These are phyloP conservation scores for Pseudonitzschia multistriata DNA, from an alignment of 108 stramenopile genomes.

Conservation along the genomic window DNA sequence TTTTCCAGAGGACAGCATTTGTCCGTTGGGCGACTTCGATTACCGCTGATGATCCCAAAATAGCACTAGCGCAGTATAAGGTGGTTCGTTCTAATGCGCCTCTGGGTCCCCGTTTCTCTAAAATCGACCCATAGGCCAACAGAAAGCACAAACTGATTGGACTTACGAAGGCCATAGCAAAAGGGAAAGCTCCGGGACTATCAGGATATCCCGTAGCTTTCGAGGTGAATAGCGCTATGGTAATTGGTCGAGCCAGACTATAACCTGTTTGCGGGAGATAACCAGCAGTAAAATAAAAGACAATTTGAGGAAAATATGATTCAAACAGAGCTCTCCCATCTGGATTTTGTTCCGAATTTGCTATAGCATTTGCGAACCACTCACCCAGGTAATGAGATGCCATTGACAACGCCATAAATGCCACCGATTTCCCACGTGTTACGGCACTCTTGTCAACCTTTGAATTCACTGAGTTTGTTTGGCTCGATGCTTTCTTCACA, in stretches of 20 bases:
- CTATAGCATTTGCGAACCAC: neutral
- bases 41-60: conserved; percentile 38
- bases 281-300: neutral
- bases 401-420: conserved; percentile 77
- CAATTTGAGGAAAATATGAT: neutral
- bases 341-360: neutral
- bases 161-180: conserved; percentile 75
- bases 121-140: conserved; percentile 47
- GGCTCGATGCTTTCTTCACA: neutral
- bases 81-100: conserved; percentile 59
- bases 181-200: conserved; percentile 58
- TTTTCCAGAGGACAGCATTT: conserved; percentile 25
- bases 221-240: conserved; percentile 78
- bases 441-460: neutral
- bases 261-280: conserved; percentile 22
- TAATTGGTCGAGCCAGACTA: conserved; percentile 70
- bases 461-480: neutral
- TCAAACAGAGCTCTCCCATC: neutral
- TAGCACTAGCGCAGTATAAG: conserved; percentile 36
- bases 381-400: conserved; percentile 66
- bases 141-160: conserved; percentile 59
- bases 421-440: conserved; percentile 50
- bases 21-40: conserved; percentile 26
- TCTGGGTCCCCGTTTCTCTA: conserved; percentile 62
- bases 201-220: conserved; percentile 53